Evolutionary conservation across 2,329 filamentous ascomycete species (phyloP), one percentile per base, ranked within the genome.

Genomic region (Arthrobotrys megalospora): DNA sequence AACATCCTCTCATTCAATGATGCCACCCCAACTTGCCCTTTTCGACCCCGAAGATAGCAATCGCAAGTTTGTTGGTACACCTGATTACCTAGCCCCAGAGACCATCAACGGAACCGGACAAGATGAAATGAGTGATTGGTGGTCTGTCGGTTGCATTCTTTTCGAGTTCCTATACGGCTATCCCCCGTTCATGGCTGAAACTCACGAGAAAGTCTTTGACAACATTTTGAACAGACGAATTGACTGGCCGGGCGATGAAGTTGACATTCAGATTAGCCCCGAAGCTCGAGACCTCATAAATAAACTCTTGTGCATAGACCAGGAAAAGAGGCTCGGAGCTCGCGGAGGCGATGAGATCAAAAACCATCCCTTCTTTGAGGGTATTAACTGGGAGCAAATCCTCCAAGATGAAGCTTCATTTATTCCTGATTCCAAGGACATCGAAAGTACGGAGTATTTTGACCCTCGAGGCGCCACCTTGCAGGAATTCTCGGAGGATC

Each of bases 91-190:
- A 12, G 96, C 96, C 0, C 96, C 96, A 0, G 96, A 99, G 83
- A 99, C 96, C 0, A 97, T 99, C 83, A 94, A 93, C 80, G 96
- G 96, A 62, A 91, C 94, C 80, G 94, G 95, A 1, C 96, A 99
- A 84, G 96, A 99, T 82, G 95, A 98, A 84, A 96, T 95, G 81
- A 98, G 96, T 83, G 96, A 99, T 90, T 99, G 96, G 96, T 99
- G 96, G 96, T 98, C 96, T 21, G 88, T 99, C n/a, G 96, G 96
- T 0, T 99, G 96, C 84, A 98, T 99, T 81, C 86, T 98, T 84
- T 99, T 97, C 82, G 96, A 99, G 82, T 97, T 97, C 81, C 86
- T 99, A 1, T 98, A 93, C 82, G 96, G 96, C 0, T 91, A 93
- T 73, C 96, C 96, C 0, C 96, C 96, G 0, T 99, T 99, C 84